Conservation (phyloP, 2,329 filamentous ascomycete genomes). For the Sporothrix humicola region DNA sequence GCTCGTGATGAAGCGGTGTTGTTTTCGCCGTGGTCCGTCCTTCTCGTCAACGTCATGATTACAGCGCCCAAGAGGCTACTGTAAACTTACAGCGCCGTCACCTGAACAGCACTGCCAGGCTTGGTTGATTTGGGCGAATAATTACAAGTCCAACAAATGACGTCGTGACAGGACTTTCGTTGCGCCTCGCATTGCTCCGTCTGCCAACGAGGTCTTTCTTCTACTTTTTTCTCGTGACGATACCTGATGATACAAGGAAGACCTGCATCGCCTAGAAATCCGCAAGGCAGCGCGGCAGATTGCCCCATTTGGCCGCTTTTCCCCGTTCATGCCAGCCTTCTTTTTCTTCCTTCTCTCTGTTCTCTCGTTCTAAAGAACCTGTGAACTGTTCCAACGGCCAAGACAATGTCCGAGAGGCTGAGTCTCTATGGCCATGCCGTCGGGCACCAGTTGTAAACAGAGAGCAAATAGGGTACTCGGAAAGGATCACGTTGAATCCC, state of each 20-base stretch:
- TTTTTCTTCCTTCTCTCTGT: too few species aligned
- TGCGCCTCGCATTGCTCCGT: not conserved
- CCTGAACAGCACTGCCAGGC: conserved; percentile 1
- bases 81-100: not conserved
- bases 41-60: not conserved
- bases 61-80: not conserved
- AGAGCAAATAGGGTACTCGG: not conserved
- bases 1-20: not conserved
- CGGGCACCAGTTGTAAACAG: too few species aligned
- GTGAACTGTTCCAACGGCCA: not conserved
- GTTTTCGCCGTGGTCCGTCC: not conserved
- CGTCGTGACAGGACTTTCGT: not conserved
- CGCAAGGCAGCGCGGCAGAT: not conserved
- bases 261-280: not conserved
- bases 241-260: not conserved
- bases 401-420: not conserved
- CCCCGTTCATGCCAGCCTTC: not conserved
- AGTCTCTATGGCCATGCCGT: not conserved
- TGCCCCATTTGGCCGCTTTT: not conserved
- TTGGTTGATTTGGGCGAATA: not conserved
- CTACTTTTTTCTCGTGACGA: not conserved
- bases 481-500: not conserved
- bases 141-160: not conserved
- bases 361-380: too few species aligned
- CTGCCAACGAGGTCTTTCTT: not conserved